A percentile compares a stretch with the other conserved stretches of the same genome.
phyloP scores from a whole-genome alignment of 129 eudicot species.

The Centella asiatica region DNA sequence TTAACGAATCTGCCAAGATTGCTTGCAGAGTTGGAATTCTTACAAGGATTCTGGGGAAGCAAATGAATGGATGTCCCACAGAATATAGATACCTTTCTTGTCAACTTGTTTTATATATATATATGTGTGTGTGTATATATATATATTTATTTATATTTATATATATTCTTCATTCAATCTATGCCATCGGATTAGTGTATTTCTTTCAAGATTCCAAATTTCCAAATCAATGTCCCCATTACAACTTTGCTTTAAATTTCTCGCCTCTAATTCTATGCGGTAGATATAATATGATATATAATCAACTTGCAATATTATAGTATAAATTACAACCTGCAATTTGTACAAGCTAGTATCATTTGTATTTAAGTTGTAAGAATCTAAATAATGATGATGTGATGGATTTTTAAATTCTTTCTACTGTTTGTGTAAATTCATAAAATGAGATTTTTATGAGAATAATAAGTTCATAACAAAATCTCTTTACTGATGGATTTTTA shows the following conservation, averaged over 20 bases:
- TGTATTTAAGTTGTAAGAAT: no score
- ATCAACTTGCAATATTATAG: background rate
- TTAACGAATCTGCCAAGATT: background rate
- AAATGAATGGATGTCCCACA: constrained; percentile 6
- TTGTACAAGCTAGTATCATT: no score
- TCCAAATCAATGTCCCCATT: background rate
- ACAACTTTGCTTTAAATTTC: background rate
- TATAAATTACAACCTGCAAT: background rate
- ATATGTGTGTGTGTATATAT: no score
- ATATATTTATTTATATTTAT: no score
- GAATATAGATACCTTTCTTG: constrained; percentile 9
- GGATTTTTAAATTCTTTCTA: no score
- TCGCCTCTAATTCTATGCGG: no score
- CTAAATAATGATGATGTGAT: no score
- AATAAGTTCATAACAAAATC: no score
- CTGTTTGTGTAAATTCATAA: no score
- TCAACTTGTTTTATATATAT: background rate
- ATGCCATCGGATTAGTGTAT: background rate
- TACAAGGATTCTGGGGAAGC: background rate
- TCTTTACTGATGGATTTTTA: no score
- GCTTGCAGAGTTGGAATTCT: background rate
- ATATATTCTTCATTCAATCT: background rate
- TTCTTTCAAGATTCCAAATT: constrained; percentile 9
- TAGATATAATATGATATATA: background rate
- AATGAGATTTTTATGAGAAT: no score